Percentiles rank a stretch among this genome's conserved stretches.
phyloP scores from a whole-genome alignment of 345 rosid species.

The Populus ilicifolia region DNA sequence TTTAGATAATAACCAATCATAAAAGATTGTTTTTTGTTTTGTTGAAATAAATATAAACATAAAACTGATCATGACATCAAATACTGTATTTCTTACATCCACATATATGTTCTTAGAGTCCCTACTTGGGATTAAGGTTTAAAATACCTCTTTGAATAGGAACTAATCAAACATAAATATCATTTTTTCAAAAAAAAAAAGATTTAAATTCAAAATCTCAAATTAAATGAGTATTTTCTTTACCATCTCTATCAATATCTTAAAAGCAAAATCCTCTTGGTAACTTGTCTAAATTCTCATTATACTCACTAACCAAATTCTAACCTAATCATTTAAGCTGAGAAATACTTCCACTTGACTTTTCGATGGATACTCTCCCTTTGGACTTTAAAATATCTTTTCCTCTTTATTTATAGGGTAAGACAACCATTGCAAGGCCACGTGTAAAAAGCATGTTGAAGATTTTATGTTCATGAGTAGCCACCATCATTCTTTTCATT shows the following conservation, averaged over 20 bases:
- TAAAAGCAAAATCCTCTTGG: not conserved
- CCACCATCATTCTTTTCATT: conserved; percentile 12
- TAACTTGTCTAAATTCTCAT: not conserved
- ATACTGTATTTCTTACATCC: too few species aligned
- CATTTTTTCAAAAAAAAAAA: not conserved
- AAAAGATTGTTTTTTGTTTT: too few species aligned
- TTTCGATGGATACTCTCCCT: not conserved
- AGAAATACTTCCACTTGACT: not conserved
- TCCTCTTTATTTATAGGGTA: not conserved
- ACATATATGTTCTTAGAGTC: too few species aligned
- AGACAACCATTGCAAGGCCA: not conserved
- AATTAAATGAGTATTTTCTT: too few species aligned
- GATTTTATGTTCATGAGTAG: not conserved
- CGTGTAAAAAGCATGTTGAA: not conserved
- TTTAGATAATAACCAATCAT: too few species aligned
- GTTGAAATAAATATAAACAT: too few species aligned
- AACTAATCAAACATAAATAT: not conserved
- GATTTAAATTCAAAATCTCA: too few species aligned
- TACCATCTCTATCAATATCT: too few species aligned
- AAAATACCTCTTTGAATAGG: not conserved
- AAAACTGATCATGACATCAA: too few species aligned
- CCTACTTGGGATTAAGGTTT: not conserved
- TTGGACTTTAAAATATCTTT: not conserved
- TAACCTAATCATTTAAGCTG: not conserved
- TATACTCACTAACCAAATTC: conserved; percentile 4